Conservation (phyloP, 805 yeast genomes). For the Candida insectorum region DNA sequence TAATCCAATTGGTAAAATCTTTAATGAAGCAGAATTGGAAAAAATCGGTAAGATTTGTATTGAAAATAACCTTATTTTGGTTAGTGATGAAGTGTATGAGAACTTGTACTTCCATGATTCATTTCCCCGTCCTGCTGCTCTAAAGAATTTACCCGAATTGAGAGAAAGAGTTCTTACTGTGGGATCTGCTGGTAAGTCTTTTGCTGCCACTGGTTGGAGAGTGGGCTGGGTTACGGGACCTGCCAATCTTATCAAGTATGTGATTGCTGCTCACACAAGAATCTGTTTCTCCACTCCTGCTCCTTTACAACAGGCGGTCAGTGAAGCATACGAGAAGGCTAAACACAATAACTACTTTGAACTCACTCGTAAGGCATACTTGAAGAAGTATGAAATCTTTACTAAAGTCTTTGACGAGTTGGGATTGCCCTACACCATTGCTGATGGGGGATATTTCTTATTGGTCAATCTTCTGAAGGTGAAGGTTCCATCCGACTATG, state of each 20-base stretch:
- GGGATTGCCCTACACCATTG: constrained; percentile 81
- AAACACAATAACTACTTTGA: constrained; percentile 63
- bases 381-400: constrained; percentile 69
- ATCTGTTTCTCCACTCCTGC: constrained; percentile 90
- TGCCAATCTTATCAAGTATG: constrained; percentile 75
- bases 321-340: constrained; percentile 70
- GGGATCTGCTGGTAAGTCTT: constrained; percentile 96
- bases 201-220: constrained; percentile 99
- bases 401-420: constrained; percentile 79
- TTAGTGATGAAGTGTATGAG: constrained; percentile 96
- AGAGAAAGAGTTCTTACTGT: constrained; percentile 79
- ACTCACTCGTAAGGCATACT: constrained; percentile 63
- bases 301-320: constrained; percentile 89
- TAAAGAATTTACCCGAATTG: constrained; percentile 65
- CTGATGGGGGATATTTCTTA: constrained; percentile 93
- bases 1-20: constrained; percentile 92
- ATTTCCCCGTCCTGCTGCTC: constrained; percentile 81
- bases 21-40: constrained; percentile 68
- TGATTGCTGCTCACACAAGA: constrained; percentile 86
- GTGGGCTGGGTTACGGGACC: constrained; percentile 94
- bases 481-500: constrained; percentile 69
- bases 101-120: constrained; percentile 67
- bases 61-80: constrained; percentile 73
- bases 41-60: constrained; percentile 81
- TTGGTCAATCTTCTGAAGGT: constrained; percentile 84